These are phyloP conservation scores for Suhomyces anneliseae DNA, from an alignment of 1,139 yeast genomes.

Conservation along the genomic window DNA sequence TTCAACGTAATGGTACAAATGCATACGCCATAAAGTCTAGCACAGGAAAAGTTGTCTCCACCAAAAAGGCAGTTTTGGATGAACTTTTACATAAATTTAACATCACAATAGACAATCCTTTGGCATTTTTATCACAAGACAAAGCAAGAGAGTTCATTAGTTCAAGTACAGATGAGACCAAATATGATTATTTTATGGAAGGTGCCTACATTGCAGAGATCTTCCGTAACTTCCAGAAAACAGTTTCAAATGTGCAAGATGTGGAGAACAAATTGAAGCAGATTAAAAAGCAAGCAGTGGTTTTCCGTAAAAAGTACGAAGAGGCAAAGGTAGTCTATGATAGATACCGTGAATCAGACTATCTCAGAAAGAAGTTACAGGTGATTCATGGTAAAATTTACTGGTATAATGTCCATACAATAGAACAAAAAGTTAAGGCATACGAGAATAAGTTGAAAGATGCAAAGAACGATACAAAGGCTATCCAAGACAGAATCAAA, in stretches of 20 bases:
- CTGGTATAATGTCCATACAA: constrained; percentile 55
- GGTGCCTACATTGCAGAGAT: constrained; percentile 74
- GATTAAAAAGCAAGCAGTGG: constrained; percentile 27
- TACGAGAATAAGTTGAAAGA: constrained; percentile 15
- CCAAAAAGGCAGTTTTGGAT: constrained; percentile 64
- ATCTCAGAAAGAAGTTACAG: constrained; percentile 44
- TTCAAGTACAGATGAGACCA: constrained; percentile 65
- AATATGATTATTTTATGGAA: constrained; percentile 74
- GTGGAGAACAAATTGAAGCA: constrained; percentile 41
- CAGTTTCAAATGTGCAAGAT: constrained; percentile 39
- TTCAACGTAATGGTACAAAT: constrained; percentile 52
- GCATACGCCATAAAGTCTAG: constrained; percentile 56
- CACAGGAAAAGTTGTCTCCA: constrained; percentile 53
- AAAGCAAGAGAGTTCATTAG: constrained; percentile 89
- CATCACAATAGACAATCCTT: constrained; percentile 85
- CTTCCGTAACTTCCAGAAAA: constrained; percentile 46
- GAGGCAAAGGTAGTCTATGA: constrained; percentile 36
- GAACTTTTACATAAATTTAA: constrained; percentile 69
- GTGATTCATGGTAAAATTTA: constrained; percentile 59
- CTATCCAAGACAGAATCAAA: constrained; percentile 23
- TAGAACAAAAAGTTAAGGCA: constrained; percentile 31
- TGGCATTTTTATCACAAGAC: constrained; percentile 92
- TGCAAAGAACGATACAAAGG: constrained; percentile 18
- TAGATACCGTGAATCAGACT: constrained; percentile 43
- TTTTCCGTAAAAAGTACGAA: constrained; percentile 32